Evolutionary conservation across 768 basidiomycete genomes (phyloP).

Genomic region (Tulasnella sp.): DNA sequence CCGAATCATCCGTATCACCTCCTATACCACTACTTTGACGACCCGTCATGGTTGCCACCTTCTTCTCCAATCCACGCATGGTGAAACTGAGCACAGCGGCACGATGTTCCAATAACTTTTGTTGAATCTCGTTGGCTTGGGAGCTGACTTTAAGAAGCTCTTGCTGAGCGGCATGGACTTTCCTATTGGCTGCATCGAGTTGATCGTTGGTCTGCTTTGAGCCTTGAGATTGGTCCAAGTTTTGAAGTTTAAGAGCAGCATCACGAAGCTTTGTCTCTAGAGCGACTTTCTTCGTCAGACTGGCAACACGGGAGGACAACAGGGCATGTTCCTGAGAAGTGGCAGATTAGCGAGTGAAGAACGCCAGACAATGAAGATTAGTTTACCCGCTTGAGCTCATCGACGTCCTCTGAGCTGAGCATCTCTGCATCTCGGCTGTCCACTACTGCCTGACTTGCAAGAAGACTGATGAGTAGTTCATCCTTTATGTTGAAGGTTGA

Average conservation of each 20-base stretch:
- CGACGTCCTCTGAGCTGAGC: conserved; percentile 56
- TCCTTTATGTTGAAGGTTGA: conserved; percentile 52
- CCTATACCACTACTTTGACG: background rate
- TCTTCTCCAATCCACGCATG: conserved; percentile 51
- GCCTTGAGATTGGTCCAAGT: conserved; percentile 29
- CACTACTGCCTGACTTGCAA: conserved; percentile 90
- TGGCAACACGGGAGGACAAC: conserved; percentile 49
- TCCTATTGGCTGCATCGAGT: conserved; percentile 56
- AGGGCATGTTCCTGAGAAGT: conserved; percentile 54
- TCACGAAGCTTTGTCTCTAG: conserved; percentile 83
- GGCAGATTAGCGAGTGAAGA: conserved; percentile 19
- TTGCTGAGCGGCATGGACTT: conserved; percentile 54
- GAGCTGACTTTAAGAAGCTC: conserved; percentile 59
- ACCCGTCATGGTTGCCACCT: background rate
- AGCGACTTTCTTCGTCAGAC: conserved; percentile 57
- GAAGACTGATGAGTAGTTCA: conserved; percentile 74
- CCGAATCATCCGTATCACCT: conserved; percentile 7
- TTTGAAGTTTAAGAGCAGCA: conserved; percentile 61
- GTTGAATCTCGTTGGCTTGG: conserved; percentile 47
- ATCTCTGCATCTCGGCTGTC: conserved; percentile 76
- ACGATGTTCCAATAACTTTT: conserved; percentile 63
- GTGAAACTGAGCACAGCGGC: conserved; percentile 67
- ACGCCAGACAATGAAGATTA: background rate
- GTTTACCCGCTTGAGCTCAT: conserved; percentile 54
- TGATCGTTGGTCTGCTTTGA: conserved; percentile 48